Conservation (phyloP, 768 basidiomycete genomes). For the Hypholoma sublateritium region DNA sequence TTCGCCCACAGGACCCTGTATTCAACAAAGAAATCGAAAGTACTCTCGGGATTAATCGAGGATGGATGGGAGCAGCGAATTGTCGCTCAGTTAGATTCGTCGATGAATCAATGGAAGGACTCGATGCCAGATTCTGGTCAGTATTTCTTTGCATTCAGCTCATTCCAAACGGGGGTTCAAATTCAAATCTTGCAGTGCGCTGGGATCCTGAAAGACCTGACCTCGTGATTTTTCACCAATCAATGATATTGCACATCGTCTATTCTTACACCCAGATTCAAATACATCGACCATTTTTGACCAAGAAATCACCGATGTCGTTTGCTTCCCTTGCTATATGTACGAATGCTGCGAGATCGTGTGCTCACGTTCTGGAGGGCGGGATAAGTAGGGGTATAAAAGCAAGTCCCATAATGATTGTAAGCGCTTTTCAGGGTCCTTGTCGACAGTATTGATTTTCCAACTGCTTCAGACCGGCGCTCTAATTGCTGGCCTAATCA, state of each 20-base stretch:
- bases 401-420: background rate
- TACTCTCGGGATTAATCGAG: background rate
- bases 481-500: slow-evolving; percentile 44
- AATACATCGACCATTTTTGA: slow-evolving; percentile 63
- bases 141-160: background rate
- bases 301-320: slow-evolving; percentile 36
- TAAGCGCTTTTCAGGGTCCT: background rate
- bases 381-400: slow-evolving; percentile 31
- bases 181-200: slow-evolving; percentile 10
- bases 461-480: slow-evolving; percentile 27
- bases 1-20: slow-evolving; percentile 33
- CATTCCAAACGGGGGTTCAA: background rate
- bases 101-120: slow-evolving; percentile 62
- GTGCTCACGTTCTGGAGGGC: slow-evolving; percentile 65
- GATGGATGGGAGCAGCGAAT: slow-evolving; percentile 41
- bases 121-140: slow-evolving; percentile 49
- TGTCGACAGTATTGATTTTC: background rate
- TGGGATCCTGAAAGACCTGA: slow-evolving; percentile 24
- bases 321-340: slow-evolving; percentile 66
- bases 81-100: slow-evolving; percentile 62
- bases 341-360: slow-evolving; percentile 71
- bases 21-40: slow-evolving; percentile 20
- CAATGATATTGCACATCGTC: slow-evolving; percentile 41
- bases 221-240: slow-evolving; percentile 44
- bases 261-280: slow-evolving; percentile 58